phyloP scores from a whole-genome alignment of 805 yeast species.

The Yamadazyma paraphyllophila region DNA sequence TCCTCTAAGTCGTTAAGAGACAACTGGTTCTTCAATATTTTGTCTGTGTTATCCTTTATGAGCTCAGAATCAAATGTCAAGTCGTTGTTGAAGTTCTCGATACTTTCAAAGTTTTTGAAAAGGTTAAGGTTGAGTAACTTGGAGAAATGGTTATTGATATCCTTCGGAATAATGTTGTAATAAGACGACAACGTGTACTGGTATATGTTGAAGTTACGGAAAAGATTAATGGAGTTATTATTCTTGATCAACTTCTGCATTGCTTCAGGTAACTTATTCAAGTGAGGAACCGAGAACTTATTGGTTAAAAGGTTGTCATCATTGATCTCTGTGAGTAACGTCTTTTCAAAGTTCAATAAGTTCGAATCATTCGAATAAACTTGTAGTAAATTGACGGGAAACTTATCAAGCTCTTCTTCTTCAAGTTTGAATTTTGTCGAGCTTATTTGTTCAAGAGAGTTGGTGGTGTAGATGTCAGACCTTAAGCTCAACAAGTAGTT shows the following conservation, averaged over 20 bases:
- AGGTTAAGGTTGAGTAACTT: conserved; percentile 35
- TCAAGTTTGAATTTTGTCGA: conserved; percentile 11
- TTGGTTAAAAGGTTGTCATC: conserved; percentile 20
- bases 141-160: conserved; percentile 36
- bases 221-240: conserved; percentile 29
- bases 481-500: conserved; percentile 33
- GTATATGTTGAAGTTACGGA: conserved; percentile 32
- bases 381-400: conserved; percentile 34
- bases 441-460: conserved; percentile 9
- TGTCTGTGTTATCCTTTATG: conserved; percentile 21
- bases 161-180: conserved; percentile 31
- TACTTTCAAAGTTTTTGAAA: conserved; percentile 36
- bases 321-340: conserved; percentile 27
- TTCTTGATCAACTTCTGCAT: conserved; percentile 33
- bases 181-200: conserved; percentile 43
- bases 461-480: conserved; percentile 33
- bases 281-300: conserved; percentile 22
- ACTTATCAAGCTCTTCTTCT: conserved; percentile 22
- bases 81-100: conserved; percentile 30
- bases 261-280: conserved; percentile 32
- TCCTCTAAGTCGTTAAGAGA: conserved; percentile 20
- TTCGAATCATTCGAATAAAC: conserved; percentile 40
- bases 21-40: conserved; percentile 24
- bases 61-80: conserved; percentile 23
- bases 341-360: conserved; percentile 31